Percentiles rank a stretch among this genome's conserved stretches.
Conservation (phyloP, 352 stramenopile species). For the Achlya hypogyna region DNA sequence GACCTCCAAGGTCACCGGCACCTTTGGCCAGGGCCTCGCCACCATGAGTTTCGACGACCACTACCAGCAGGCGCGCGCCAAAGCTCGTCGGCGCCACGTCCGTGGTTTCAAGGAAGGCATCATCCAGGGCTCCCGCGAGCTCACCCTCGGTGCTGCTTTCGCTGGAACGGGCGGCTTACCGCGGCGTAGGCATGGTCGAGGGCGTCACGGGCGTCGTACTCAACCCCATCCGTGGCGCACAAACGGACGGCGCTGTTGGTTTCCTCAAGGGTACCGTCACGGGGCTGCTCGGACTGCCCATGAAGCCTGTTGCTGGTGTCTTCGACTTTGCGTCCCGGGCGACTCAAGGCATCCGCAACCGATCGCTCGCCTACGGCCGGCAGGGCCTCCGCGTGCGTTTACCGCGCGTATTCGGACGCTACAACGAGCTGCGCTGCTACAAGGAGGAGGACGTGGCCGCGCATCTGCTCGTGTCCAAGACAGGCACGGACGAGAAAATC, state of each 20-base stretch:
- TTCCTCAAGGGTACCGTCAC: conserved; percentile 82
- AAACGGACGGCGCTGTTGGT: conserved; percentile 68
- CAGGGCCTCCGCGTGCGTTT: conserved; percentile 68
- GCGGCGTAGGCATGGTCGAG: conserved; percentile 32
- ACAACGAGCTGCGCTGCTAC: conserved; percentile 85
- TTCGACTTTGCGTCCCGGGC: conserved; percentile 86
- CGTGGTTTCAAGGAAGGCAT: conserved; percentile 69
- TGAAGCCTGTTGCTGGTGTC: conserved; percentile 81
- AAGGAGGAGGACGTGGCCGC: conserved; percentile 82
- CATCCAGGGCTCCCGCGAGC: conserved; percentile 73
- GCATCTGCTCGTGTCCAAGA: conserved; percentile 74
- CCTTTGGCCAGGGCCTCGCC: conserved; percentile 78
- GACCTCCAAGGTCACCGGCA: conserved; percentile 82
- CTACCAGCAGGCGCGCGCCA: conserved; percentile 77
- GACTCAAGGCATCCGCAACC: conserved; percentile 76
- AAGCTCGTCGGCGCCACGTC: conserved; percentile 66
- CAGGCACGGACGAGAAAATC: conserved; percentile 71
- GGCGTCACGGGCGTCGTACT: conserved; percentile 73
- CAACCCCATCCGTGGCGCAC: conserved; percentile 69
- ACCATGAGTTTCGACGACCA: conserved; percentile 81
- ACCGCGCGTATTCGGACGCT: conserved; percentile 80
- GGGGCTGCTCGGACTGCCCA: conserved; percentile 75
- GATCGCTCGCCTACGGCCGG: conserved; percentile 68
- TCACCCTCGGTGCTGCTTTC: conserved; percentile 46
- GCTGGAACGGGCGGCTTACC: background rate